These are phyloP conservation scores for Cercospora zeina DNA, from an alignment of 2,329 filamentous ascomycete species.

Conservation along the genomic window DNA sequence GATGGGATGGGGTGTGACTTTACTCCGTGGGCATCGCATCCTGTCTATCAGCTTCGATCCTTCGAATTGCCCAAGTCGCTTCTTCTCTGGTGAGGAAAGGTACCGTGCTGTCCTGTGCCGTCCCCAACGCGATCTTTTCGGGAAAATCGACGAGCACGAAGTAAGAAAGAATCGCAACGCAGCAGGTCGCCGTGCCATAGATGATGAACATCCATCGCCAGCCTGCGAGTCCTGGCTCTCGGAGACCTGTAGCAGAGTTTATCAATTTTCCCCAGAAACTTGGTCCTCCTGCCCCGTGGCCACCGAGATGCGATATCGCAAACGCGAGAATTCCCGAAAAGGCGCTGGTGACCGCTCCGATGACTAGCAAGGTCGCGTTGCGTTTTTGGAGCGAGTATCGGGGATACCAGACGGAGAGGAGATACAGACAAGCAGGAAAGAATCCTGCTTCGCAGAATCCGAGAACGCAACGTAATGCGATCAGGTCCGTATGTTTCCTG, in stretches of 20 bases:
- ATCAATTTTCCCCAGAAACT: conserved; percentile 37
- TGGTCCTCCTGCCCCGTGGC: conserved; percentile 21
- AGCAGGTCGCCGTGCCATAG: conserved; percentile 14
- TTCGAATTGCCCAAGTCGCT: conserved; percentile 18
- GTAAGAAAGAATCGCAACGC: conserved; percentile 6
- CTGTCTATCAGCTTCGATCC: conserved; percentile 19
- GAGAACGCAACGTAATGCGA: conserved; percentile 32
- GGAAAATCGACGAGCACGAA: conserved; percentile 22
- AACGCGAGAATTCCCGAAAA: conserved; percentile 55
- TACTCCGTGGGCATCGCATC: conserved; percentile 19
- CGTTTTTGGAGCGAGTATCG: conserved; percentile 45
- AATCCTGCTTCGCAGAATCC: conserved; percentile 34
- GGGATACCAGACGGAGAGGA: conserved; percentile 51
- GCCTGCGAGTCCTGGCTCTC: conserved; percentile 21
- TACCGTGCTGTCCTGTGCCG: background rate
- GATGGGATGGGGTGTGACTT: background rate
- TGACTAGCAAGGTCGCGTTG: conserved; percentile 30
- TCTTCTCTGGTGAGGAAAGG: conserved; percentile 17
- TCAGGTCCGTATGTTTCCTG: conserved; percentile 32
- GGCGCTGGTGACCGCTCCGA: conserved; percentile 48
- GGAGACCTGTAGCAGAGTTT: background rate
- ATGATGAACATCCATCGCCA: conserved; percentile 28
- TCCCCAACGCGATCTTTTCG: conserved; percentile 17
- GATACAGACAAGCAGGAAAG: conserved; percentile 39
- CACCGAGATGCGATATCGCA: conserved; percentile 47